Base-by-base conservation (phyloP, 2,329 filamentous ascomycete genomes). In the Xylariaceae sp. region DNA sequence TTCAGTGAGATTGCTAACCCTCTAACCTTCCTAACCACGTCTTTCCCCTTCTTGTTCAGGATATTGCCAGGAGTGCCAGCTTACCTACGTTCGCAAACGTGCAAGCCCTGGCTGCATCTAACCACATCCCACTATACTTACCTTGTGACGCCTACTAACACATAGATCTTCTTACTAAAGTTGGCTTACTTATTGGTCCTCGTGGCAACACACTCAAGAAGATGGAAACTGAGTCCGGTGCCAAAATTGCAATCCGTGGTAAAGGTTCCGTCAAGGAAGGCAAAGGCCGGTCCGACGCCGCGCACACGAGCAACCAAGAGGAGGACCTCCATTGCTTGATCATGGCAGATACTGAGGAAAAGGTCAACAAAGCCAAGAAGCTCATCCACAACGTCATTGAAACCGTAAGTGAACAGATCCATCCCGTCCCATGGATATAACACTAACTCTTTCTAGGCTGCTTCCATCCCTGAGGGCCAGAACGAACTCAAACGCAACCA, bases 1-100 rank as follows among this genome's bases (percentile, higher is more conserved):
- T 99, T 99, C 90, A 99, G 94, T 99, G 96, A 92, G 92, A 92
- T 94, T 91, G 87, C 91, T 96, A 96, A 96, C 90, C 91, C 90
- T 91, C 85, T 86, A 87, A 88, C 85, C 79, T 74, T 80, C 82
- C 85, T 88, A 86, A 88, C 77, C 74, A 77, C 76, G 65, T 70
- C 68, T 63, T 63, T 67, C 61, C 66, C 67, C 63, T 69, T 70
- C 61, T 66, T 65, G 64, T 66, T 69, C 74, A 71, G 74, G 74
- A 73, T 72, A 68, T 72, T 74, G 72, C 72, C 72, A 73, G 73
- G 70, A 71, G 69, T 71, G 68, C 64, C 68, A 67, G 69, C 62
- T 67, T 64, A 66, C 65, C 64, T 68, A 62, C 63, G 65, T 68
- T 58, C 59, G 60, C 64, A 59, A 19, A 63, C 56, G 55, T 62